Evolutionary conservation across 2,329 filamentous ascomycete genomes (phyloP), one percentile per base, ranked within the genome.

Genomic region (Clonostachys solani): DNA sequence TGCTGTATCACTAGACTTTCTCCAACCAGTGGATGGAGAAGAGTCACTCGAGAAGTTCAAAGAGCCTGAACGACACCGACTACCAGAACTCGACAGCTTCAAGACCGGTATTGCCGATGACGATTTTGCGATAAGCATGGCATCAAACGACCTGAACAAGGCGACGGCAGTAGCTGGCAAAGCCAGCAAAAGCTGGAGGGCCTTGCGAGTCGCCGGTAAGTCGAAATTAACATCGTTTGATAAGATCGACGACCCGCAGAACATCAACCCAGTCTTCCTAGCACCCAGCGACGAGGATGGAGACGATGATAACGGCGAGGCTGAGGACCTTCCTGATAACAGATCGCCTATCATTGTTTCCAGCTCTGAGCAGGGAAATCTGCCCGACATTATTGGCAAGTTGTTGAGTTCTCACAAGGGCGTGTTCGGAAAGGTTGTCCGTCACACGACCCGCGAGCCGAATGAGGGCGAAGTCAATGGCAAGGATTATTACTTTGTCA

Each of bases 141-240:
- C 89, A 10, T 79, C 79, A 47, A 82, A 77, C 71, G 69, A 80
- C 65, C 68, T 78, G 48, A 77, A 80, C 45, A 80, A 78, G 53
- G 68, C 71, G 1, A 66, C 67, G 12, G 75, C 81, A 17, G 64
- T 83, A 8, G 87, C 88, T 53, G 78, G 84, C 47, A 95, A 95
- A 64, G 83, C 86, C 17, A 96, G 90, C 71, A 92, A 95, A 65
- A 87, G 84, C 48, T 99, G 94, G 94, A 82, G 92, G 55, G 89
- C 90, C 6, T 72, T 99, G 52, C 83, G 94, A 45, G 80, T 95
- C 53, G 87, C 90, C 10, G 84, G 87, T 47, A 83, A 82, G 53
- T 83, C 77, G 48, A 87, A 86, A 56, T 77, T 97, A 54, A 78
- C 82, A 41, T 72, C 83, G 17, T 94, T 97, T 63, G 92, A 97